Base-by-base conservation (phyloP, 2,329 filamentous ascomycete species). In the Trichoderma aggressivum region DNA sequence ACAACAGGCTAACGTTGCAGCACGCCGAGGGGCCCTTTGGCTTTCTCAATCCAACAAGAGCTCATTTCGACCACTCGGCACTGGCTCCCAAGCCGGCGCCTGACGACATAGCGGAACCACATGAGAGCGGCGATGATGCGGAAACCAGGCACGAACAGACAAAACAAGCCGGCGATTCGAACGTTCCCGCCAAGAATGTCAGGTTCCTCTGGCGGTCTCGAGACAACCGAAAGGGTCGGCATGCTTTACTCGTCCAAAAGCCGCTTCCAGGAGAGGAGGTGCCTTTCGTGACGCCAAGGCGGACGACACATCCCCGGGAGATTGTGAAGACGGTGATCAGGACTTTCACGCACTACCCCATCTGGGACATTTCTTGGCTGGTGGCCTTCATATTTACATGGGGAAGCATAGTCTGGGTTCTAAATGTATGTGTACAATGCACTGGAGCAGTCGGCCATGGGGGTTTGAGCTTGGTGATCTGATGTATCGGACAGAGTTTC, bases 401-500 rank as follows among this genome's bases (percentile, higher is more conserved):
- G 82, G 81, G 79, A 74, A 72, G 71, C 62, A 61, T 71, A 2
- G 62, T 70, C 16, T 71, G 67, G 66, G 65, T 71, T 50, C 55
- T 69, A n/a, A 68, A 58, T 55, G 55, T 73, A 80, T 78, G 81
- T 0, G 88, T 84, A 0, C 75, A 84, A 0, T 80, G 12, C 21
- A 26, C 3, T n/a, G 12, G 16, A 2, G 5, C 4, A n/a, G 24
- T 7, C 28, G 21, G 14, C 12, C 5, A n/a, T 18, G 59, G 11
- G 26, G 7, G 18, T 6, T 50, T 43, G 55, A 62, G 56, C 12
- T n/a, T 24, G 11, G 18, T 21, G 24, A 64, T 32, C 69, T 71
- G 36, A 69, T 89, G 87, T 86, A 82, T 7, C 24, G 10, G 1
- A 77, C 88, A 91, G 76, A 85, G 86, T 1, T 90, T 90, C 77